phyloP scores from a whole-genome alignment of 768 basidiomycete genomes.

The Mycena vulgaris region DNA sequence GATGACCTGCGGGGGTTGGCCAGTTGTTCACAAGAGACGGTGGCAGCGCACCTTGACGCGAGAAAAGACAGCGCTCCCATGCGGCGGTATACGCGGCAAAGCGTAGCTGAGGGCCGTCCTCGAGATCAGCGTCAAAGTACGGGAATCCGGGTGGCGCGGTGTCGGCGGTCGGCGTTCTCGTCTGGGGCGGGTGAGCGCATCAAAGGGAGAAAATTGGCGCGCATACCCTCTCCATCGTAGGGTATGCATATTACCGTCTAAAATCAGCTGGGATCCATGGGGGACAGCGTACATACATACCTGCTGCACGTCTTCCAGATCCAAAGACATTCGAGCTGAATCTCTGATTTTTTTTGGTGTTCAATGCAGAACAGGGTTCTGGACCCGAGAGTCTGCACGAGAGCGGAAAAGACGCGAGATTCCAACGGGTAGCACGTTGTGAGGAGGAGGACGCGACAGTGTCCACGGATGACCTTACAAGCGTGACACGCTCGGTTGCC shows the following conservation, averaged over 20 bases:
- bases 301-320: slow-evolving; percentile 25
- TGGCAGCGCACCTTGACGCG: slow-evolving; percentile 65
- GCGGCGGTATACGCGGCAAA: slow-evolving; percentile 68
- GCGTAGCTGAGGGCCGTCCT: slow-evolving; percentile 61
- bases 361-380: too few relatives aligned
- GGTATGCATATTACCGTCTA: slow-evolving; percentile 28
- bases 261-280: neutral
- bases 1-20: slow-evolving; percentile 55
- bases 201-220: slow-evolving; percentile 38
- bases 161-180: neutral
- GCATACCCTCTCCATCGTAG: slow-evolving; percentile 15
- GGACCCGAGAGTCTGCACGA: too few relatives aligned
- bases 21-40: neutral
- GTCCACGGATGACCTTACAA: too few relatives aligned
- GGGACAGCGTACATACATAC: slow-evolving; percentile 43
- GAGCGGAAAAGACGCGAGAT: too few relatives aligned
- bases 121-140: slow-evolving; percentile 45
- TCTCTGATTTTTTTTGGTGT: too few relatives aligned
- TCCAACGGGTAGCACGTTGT: too few relatives aligned
- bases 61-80: slow-evolving; percentile 73
- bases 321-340: slow-evolving; percentile 39
- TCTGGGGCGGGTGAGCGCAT: neutral
- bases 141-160: slow-evolving; percentile 43
- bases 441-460: too few relatives aligned
- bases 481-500: too few relatives aligned